Conservation (phyloP, 2,329 filamentous ascomycete genomes). For the Fusarium sp. region DNA sequence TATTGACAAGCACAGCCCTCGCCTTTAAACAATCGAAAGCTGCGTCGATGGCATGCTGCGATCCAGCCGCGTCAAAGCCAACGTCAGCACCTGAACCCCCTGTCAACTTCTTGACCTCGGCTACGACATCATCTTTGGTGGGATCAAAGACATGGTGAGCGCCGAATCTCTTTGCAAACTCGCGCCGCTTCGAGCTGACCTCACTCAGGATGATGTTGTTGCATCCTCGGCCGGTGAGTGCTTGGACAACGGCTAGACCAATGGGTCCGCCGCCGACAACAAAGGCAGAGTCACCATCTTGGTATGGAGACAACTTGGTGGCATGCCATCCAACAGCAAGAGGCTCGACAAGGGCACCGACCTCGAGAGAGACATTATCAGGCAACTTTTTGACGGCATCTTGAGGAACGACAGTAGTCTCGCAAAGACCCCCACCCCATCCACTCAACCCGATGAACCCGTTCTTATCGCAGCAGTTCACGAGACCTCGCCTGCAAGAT, state of each 20-base stretch:
- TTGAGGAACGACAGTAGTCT: constrained; percentile 3
- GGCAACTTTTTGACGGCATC: constrained; percentile 19
- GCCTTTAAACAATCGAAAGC: constrained; percentile 20
- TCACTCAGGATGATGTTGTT: constrained; percentile 22
- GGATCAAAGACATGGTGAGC: constrained; percentile 19
- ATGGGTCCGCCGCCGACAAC: constrained; percentile 14
- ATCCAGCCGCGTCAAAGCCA: constrained; percentile 16
- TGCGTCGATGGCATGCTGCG: constrained; percentile 9
- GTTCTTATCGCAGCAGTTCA: constrained; percentile 18
- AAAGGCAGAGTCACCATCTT: constrained; percentile 11
- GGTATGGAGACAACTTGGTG: constrained; percentile 6
- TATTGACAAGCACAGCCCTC: constrained; percentile 6
- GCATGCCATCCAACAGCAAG: constrained; percentile 23
- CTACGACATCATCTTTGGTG: constrained; percentile 21
- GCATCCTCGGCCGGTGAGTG: constrained; percentile 6
- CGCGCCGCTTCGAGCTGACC: constrained; percentile 14
- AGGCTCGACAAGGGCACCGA: constrained; percentile 13
- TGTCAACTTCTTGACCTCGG: constrained; percentile 1
- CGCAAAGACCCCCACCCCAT: constrained; percentile 14
- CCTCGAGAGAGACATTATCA: constrained; percentile 7
- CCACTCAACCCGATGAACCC: constrained; percentile 9
- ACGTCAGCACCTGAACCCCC: constrained; percentile 12
- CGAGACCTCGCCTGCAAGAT: constrained; percentile 6
- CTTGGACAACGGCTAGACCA: constrained; percentile 13
- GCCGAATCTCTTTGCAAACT: constrained; percentile 20